Conservation (phyloP, 495 filamentous ascomycete species). For the Lepidopterella palustris region DNA sequence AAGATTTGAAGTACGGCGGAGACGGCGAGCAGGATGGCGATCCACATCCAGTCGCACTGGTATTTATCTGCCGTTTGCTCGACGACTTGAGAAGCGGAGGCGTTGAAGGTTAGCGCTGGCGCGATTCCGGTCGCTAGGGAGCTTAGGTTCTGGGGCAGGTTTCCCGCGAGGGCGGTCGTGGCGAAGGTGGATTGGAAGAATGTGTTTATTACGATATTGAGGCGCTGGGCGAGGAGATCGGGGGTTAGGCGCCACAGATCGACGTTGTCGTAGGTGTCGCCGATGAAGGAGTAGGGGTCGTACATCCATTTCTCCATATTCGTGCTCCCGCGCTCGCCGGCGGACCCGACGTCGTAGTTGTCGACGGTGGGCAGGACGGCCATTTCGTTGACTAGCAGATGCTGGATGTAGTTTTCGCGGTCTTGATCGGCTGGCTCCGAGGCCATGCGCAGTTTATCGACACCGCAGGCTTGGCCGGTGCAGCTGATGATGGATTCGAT, state of each 20-base stretch:
- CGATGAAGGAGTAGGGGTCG: conserved; percentile 5
- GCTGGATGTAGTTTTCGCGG: conserved; percentile 17
- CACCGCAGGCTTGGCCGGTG: conserved; percentile 6
- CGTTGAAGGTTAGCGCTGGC: too few relatives aligned
- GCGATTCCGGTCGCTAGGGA: conserved; percentile 24
- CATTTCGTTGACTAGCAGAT: background rate
- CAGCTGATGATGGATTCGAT: conserved; percentile 19
- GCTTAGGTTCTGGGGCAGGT: conserved; percentile 18
- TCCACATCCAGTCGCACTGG: conserved; percentile 20
- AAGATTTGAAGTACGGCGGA: conserved; percentile 16
- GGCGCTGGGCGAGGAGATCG: conserved; percentile 14
- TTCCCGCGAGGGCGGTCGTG: conserved; percentile 13
- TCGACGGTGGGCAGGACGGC: conserved; percentile 6
- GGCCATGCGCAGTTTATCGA: conserved; percentile 14
- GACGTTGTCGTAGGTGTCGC: background rate
- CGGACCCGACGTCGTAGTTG: background rate
- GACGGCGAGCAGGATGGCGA: conserved; percentile 14
- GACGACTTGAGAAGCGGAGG: too few relatives aligned
- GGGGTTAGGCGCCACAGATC: conserved; percentile 7
- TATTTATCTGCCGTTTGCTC: too few relatives aligned
- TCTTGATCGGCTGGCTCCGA: conserved; percentile 3
- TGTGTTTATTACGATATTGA: conserved; percentile 22
- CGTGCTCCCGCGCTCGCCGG: background rate
- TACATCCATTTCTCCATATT: conserved; percentile 16
- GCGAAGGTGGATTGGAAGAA: conserved; percentile 19